A percentile compares a stretch with the other conserved stretches of the same genome.
Evolutionary conservation across 306 rosid genomes (phyloP).

Genomic region (Calophaca sinica): DNA sequence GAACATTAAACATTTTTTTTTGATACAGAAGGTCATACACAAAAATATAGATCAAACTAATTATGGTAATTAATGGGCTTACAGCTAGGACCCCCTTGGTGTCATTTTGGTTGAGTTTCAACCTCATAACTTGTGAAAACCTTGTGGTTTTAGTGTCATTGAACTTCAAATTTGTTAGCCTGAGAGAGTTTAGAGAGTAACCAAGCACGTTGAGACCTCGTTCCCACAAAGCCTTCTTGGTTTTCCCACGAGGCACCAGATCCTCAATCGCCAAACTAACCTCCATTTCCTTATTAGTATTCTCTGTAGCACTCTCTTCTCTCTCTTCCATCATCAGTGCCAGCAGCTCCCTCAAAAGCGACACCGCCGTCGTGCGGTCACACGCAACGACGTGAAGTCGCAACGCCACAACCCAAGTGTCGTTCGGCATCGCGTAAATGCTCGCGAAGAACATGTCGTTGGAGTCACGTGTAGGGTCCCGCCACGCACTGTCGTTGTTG

Average conservation of each 20-base stretch:
- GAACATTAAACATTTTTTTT: too few species aligned
- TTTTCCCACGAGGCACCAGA: too few species aligned
- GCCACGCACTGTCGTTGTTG: constrained; percentile 60
- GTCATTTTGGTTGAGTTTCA: constrained; percentile 53
- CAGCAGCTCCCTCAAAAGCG: constrained; percentile 53
- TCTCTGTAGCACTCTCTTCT: too few species aligned
- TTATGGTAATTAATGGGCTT: neutral
- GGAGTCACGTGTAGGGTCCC: neutral
- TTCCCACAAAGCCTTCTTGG: constrained; percentile 38
- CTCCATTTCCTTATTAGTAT: constrained; percentile 34
- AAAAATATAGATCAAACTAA: too few species aligned
- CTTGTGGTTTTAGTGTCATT: constrained; percentile 47
- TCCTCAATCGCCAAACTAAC: neutral
- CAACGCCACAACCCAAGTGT: constrained; percentile 48
- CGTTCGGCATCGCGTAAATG: constrained; percentile 36
- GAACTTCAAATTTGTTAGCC: constrained; percentile 58
- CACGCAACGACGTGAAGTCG: constrained; percentile 61
- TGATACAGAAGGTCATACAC: too few species aligned
- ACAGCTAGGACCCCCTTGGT: constrained; percentile 42
- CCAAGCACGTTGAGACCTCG: constrained; percentile 57
- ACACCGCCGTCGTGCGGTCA: constrained; percentile 64
- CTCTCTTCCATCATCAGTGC: constrained; percentile 29
- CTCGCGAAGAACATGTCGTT: constrained; percentile 47
- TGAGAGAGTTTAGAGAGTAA: constrained; percentile 56
- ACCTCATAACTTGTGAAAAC: constrained; percentile 57